A percentile compares a stretch with the other conserved stretches of the same genome.
Conservation (phyloP, 2,329 filamentous ascomycete genomes). For the Ceratocystis diversiconidia region DNA sequence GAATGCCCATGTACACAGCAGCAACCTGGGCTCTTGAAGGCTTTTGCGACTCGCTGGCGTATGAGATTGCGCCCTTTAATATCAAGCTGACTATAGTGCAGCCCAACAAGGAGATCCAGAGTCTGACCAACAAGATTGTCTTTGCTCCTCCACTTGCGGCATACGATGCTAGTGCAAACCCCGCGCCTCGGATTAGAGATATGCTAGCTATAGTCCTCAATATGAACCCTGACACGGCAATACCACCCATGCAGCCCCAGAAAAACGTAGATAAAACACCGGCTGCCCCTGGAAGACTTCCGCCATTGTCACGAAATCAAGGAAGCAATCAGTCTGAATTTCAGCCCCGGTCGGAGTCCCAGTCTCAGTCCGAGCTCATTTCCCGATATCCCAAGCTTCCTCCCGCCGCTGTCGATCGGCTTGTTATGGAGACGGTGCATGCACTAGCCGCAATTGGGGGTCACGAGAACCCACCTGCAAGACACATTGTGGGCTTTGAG, state of each 20-base stretch:
- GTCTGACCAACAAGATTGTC: conserved; percentile 73
- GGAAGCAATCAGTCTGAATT: background rate
- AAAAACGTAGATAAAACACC: conserved; percentile 7
- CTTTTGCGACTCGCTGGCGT: conserved; percentile 87
- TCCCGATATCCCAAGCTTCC: conserved; percentile 64
- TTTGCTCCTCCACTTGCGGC: conserved; percentile 63
- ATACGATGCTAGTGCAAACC: conserved; percentile 50
- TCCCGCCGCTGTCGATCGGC: conserved; percentile 49
- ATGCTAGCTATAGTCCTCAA: conserved; percentile 72
- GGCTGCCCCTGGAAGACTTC: background rate
- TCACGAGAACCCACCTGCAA: conserved; percentile 84
- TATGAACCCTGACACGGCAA: conserved; percentile 51
- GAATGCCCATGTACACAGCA: conserved; percentile 79
- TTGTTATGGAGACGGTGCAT: conserved; percentile 81
- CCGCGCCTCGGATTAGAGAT: conserved; percentile 64
- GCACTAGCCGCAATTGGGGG: conserved; percentile 85
- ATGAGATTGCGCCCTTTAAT: conserved; percentile 94
- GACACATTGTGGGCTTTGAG: conserved; percentile 87
- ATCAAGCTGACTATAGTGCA: conserved; percentile 93
- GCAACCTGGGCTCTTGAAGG: conserved; percentile 92
- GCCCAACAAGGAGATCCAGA: conserved; percentile 81
- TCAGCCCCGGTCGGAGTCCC: background rate
- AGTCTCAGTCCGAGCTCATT: conserved; percentile 31
- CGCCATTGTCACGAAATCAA: background rate
- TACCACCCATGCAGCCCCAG: conserved; percentile 24